Evolutionary conservation across 352 stramenopile genomes (phyloP), one percentile per base, ranked within the genome.

Genomic region (Phytophthora colocasiae): DNA sequence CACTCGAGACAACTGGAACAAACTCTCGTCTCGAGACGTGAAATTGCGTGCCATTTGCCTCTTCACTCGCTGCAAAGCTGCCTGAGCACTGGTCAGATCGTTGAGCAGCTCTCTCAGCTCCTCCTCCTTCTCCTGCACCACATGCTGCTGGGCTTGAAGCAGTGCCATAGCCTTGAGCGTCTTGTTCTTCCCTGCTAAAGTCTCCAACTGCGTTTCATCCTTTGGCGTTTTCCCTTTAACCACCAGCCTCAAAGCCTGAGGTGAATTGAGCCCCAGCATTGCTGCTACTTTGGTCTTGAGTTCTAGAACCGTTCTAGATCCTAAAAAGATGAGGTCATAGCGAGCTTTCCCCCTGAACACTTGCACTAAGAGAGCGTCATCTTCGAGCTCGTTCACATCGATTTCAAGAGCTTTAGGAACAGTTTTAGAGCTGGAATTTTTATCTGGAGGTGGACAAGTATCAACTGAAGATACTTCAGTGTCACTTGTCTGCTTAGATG

Each of bases 141-240:
- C 71, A 58, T 93, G 81, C 50, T 89, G 80, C 58, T 83, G 77
- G 1, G 67, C 80, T 27, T 87, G 68, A 2, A 93, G 69, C 27
- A 93, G 54, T 58, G 83, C 80, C 85, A 93, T 92, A 41, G 73
- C 85, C 73, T 91, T 93, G 65, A 93, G 26, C 31, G 61, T 27
- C 9, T 77, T 77, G 31, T 71, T 63, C 19, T 12, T 36, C 5
- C 11, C 63, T 9, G 53, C 69, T 48, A 51, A 44, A 43, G 7
- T 62, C n/a, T 61, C 43, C 26, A 91, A 31, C 1, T 45, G 31
- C 1, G 59, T 63, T 11, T 77, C 69, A 34, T 93, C 76, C 0
- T 26, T 34, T 2, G 83, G 83, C 1, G 81, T 87, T 62, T 88
- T 87, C 41, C 82, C 85, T 36, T 91, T 90, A 40, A 93, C 52